phyloP scores from a whole-genome alignment of 208 protist genomes.

The Trypanosoma vivax region DNA sequence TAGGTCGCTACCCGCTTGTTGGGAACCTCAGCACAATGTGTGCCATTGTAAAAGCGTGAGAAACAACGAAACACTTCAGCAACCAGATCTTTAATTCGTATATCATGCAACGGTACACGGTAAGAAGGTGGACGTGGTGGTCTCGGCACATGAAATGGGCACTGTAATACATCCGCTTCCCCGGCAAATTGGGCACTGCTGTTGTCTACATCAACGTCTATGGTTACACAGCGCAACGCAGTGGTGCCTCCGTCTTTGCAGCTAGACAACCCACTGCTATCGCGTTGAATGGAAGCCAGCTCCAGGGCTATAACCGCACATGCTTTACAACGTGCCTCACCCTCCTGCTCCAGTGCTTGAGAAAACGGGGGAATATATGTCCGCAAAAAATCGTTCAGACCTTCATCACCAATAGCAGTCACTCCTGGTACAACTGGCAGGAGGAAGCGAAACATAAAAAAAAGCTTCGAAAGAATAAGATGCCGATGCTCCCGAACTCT shows the following conservation, averaged over 20 bases:
- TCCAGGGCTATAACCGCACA: constrained; percentile 20
- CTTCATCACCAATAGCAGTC: constrained; percentile 25
- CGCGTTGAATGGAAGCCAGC: constrained; percentile 29
- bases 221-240: constrained; percentile 1
- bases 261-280: background rate
- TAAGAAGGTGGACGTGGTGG: constrained; percentile 41
- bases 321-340: background rate
- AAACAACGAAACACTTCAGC: constrained; percentile 72
- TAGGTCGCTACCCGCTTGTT: background rate
- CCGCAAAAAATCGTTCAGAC: constrained; percentile 36
- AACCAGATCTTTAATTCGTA: constrained; percentile 33
- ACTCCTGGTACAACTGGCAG: constrained; percentile 54
- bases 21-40: background rate
- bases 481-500: constrained; percentile 22
- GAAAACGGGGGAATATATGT: constrained; percentile 2
- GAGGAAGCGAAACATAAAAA: constrained; percentile 47
- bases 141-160: constrained; percentile 33
- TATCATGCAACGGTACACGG: constrained; percentile 38
- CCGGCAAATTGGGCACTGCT: background rate
- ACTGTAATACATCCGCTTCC: background rate
- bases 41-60: constrained; percentile 36
- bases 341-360: background rate
- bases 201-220: background rate
- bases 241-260: background rate
- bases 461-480: constrained; percentile 32